Conservation (phyloP, 2,329 filamentous ascomycete species). For the Neopestalotiopsis sp. region DNA sequence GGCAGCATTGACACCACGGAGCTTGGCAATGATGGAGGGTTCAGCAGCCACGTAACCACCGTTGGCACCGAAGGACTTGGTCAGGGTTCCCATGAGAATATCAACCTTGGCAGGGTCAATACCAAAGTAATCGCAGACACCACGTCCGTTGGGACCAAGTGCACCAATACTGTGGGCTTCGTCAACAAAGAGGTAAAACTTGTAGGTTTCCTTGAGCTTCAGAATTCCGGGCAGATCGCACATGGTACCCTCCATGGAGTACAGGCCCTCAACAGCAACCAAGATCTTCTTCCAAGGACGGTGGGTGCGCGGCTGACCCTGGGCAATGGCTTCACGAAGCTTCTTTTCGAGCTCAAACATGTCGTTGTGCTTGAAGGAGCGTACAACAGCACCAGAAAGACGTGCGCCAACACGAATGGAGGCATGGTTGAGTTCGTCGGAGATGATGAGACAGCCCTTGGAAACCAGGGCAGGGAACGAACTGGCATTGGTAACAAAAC, state of each 20-base stretch:
- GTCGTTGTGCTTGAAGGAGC: slow-evolving; percentile 98
- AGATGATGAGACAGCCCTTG: slow-evolving; percentile 93
- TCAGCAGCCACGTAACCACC: slow-evolving; percentile 93
- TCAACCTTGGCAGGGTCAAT: slow-evolving; percentile 88
- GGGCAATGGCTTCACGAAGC: slow-evolving; percentile 90
- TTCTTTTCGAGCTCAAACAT: slow-evolving; percentile 85
- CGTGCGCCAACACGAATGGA: slow-evolving; percentile 96
- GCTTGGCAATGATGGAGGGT: slow-evolving; percentile 90
- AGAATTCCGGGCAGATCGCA: slow-evolving; percentile 93
- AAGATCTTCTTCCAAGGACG: slow-evolving; percentile 99
- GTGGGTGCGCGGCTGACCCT: slow-evolving; percentile 97
- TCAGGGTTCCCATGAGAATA: slow-evolving; percentile 97
- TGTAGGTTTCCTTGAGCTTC: slow-evolving; percentile 91
- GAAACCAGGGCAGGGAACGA: slow-evolving; percentile 91
- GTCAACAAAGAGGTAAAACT: slow-evolving; percentile 94
- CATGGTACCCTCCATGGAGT: slow-evolving; percentile 99
- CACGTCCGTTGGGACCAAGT: slow-evolving; percentile 84
- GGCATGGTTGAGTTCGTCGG: slow-evolving; percentile 96
- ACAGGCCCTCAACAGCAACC: slow-evolving; percentile 93
- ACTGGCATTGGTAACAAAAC: slow-evolving; percentile 93
- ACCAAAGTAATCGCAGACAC: slow-evolving; percentile 97
- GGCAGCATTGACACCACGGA: slow-evolving; percentile 83
- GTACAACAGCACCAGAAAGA: slow-evolving; percentile 92
- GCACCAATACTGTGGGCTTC: slow-evolving; percentile 97
- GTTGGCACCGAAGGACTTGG: slow-evolving; percentile 98